These are phyloP conservation scores for Penicillium mononematosum DNA, from an alignment of 495 filamentous ascomycete genomes.

Conservation along the genomic window DNA sequence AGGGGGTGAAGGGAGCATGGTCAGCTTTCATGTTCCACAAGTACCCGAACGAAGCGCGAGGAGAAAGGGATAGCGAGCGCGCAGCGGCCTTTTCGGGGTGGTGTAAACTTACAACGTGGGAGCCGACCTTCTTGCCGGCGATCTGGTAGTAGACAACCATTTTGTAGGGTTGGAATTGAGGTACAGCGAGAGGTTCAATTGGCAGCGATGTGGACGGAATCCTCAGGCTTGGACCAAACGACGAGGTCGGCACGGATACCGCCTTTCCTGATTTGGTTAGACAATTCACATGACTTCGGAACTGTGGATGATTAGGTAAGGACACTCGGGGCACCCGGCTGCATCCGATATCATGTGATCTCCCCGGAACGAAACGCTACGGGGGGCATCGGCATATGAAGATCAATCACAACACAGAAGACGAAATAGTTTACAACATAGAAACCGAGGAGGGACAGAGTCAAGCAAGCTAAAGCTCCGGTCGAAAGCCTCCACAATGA, in stretches of 20 bases:
- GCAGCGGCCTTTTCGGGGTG: constrained; percentile 3
- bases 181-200: constrained; percentile 34
- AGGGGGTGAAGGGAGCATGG: constrained; percentile 7
- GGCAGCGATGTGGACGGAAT: constrained; percentile 35
- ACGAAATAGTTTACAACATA: neutral
- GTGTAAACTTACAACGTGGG: constrained; percentile 74
- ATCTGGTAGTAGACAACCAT: constrained; percentile 89
- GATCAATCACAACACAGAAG: neutral
- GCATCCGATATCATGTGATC: constrained; percentile 29
- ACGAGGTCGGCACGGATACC: constrained; percentile 30
- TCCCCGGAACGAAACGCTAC: constrained; percentile 19
- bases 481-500: neutral
- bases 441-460: neutral
- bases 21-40: constrained; percentile 19
- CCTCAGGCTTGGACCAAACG: constrained; percentile 24
- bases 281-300: constrained; percentile 2
- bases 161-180: constrained; percentile 47
- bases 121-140: constrained; percentile 87
- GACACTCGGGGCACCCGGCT: neutral
- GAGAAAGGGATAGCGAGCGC: constrained; percentile 26
- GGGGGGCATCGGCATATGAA: neutral
- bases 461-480: neutral
- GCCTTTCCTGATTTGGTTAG: constrained; percentile 30
- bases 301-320: constrained; percentile 1
- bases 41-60: constrained; percentile 16